Evolutionary conservation across 139 green algal species (phyloP), one percentile per base, ranked within the genome.

Genomic region (Chlorella ohadii): DNA sequence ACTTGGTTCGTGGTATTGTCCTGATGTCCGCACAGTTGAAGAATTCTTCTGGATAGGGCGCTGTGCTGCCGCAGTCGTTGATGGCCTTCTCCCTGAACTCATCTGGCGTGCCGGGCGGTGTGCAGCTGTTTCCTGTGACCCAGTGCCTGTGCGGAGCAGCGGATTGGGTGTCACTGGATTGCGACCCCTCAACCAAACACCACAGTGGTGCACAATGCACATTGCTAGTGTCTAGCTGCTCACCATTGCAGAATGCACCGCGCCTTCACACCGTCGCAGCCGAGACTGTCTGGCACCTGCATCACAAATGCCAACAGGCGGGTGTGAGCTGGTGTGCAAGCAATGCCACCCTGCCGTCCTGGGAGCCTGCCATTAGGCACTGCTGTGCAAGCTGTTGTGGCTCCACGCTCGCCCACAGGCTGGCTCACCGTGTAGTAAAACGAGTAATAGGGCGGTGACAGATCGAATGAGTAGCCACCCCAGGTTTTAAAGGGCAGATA

Each of bases 161-260:
- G 4, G 38, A 2, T 23, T 34, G 22, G 56, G 6, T 23, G 31
- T 20, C 59, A 33, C n/a, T n/a, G n/a, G n/a, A n/a, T n/a, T n/a
- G n/a, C n/a, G n/a, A n/a, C n/a, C n/a, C n/a, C n/a, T n/a, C n/a
- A n/a, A n/a, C n/a, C n/a, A n/a, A n/a, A n/a, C n/a, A n/a, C n/a
- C n/a, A n/a, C n/a, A n/a, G n/a, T n/a, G n/a, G n/a, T n/a, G n/a
- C n/a, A n/a, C n/a, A n/a, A n/a, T n/a, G n/a, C n/a, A n/a, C n/a
- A n/a, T n/a, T n/a, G n/a, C n/a, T n/a, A n/a, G n/a, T n/a, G n/a
- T n/a, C n/a, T n/a, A n/a, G n/a, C n/a, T n/a, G n/a, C 76, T 72
- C 59, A 82, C 76, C 76, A 82, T n/a, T 82, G 76, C 76, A 82
- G 41, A 1, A 82, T 63, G 59, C 76, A 82, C 59, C 76, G 76